Evolutionary conservation across 805 yeast species (phyloP), one percentile per base, ranked within the genome.

Genomic region (Monosporozyma aquatica): DNA sequence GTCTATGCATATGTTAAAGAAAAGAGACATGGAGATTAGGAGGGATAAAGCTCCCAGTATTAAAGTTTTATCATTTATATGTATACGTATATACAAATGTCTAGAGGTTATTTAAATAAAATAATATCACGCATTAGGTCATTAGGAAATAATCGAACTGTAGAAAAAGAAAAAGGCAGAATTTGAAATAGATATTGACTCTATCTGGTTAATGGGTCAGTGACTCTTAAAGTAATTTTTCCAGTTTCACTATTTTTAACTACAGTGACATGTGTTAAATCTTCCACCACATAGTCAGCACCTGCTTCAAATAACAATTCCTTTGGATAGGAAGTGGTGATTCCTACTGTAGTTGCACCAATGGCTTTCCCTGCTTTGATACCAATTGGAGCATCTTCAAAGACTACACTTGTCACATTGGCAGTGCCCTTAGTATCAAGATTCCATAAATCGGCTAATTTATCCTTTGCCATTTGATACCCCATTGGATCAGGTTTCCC

Each of bases 401-500:
- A 83, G 10, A 80, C 86, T 22, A 82, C 82, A 14, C 64, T 54
- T 59, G 28, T 39, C 10, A 44, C 59, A 5, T 48, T 44, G 4
- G 30, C 4, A 4, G 30, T 28, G 6, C 30, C 30, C 2, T 52
- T 41, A 18, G 50, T 52, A 33, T 52, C 48, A 17, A 47, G 43
- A 4, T 52, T 50, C 53, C 58, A 59, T 23, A 38, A 46, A 41
- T 52, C 46, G 43, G 84, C 70, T 50, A 87, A 69, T 47, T 72
- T 76, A 43, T 73, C 77, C 30, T 61, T 51, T 38, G 82, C 85
- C 49, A 60, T 53, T 37, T 69, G 65, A 66, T 83, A 84, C 34
- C 92, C 90, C 66, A 77, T 77, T 6, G 94, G 94, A 64, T 83
- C 74, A 17, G 94, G 94, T 68, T 84, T 84, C 49, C 92, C 92